Percentiles rank a stretch among this genome's conserved stretches.
Conservation (phyloP, 2,329 filamentous ascomycete genomes). For the Acephala macrosclerotiorum region DNA sequence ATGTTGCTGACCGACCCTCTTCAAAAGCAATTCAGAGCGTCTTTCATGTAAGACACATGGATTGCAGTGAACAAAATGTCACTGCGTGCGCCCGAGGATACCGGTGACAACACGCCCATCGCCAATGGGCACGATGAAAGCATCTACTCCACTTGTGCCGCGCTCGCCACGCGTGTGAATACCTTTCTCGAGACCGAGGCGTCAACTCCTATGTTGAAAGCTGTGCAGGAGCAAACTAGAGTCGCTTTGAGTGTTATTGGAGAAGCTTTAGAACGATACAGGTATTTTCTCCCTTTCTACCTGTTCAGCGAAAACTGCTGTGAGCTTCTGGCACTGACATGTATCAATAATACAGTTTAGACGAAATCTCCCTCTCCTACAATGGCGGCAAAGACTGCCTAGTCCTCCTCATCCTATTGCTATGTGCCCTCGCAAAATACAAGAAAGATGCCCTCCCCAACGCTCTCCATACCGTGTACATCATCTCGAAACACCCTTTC, state of each 20-base stretch:
- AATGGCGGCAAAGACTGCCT: constrained; percentile 99
- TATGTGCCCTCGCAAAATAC: constrained; percentile 60
- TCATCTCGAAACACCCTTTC: constrained; percentile 85
- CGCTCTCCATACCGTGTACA: constrained; percentile 82
- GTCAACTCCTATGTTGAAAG: constrained; percentile 35
- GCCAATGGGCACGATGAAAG: constrained; percentile 25
- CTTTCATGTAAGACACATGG: constrained; percentile 33
- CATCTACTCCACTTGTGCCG: constrained; percentile 39
- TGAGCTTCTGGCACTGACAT: constrained; percentile 11
- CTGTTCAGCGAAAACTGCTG: constrained; percentile 8
- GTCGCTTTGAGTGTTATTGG: constrained; percentile 76
- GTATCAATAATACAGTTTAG: constrained; percentile 58
- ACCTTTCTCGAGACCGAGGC: constrained; percentile 40
- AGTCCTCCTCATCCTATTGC: constrained; percentile 86
- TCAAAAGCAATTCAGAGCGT: constrained; percentile 13
- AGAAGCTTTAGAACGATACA: constrained; percentile 78
- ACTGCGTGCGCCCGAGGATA: constrained; percentile 35
- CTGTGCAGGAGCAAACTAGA: constrained; percentile 75
- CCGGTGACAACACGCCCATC: constrained; percentile 36
- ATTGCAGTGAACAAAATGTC: constrained; percentile 39
- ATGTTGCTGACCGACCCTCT: constrained; percentile 18
- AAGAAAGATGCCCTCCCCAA: constrained; percentile 46
- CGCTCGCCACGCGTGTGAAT: constrained; percentile 38
- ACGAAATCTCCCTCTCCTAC: constrained; percentile 88
- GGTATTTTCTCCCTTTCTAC: constrained; percentile 53